phyloP scores from a whole-genome alignment of 306 rosid species.

The Cucurbita ficifolia region DNA sequence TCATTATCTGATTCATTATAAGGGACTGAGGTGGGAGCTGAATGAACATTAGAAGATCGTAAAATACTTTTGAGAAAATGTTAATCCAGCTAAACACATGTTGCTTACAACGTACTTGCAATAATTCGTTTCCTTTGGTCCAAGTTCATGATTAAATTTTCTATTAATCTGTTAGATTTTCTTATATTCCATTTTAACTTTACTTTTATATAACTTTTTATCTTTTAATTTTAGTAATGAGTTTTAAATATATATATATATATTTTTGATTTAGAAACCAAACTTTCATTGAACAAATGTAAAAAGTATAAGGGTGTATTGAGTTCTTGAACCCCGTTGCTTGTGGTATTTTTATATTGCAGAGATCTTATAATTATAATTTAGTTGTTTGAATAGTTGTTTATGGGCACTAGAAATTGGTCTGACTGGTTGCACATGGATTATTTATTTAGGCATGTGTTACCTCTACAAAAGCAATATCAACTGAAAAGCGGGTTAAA shows the following conservation, averaged over 20 bases:
- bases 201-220: neutral
- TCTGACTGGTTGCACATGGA: neutral
- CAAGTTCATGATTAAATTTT: no score
- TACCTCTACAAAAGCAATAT: slow-evolving; percentile 36
- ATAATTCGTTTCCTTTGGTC: no score
- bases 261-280: no score
- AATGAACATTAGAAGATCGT: no score
- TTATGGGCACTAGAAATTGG: neutral
- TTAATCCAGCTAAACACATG: no score
- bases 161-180: neutral
- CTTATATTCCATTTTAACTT: neutral
- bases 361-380: neutral
- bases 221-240: neutral
- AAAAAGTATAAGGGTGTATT: no score
- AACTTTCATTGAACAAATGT: no score
- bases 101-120: no score
- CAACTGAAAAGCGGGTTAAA: slow-evolving; percentile 64
- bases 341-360: neutral
- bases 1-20: no score
- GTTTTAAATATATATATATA: no score
- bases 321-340: neutral
- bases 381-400: neutral
- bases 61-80: no score
- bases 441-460: slow-evolving; percentile 48
- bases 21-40: no score